Evolutionary conservation across 2,329 filamentous ascomycete species (phyloP), one percentile per base, ranked within the genome.

Genomic region (Talaromyces sp.): DNA sequence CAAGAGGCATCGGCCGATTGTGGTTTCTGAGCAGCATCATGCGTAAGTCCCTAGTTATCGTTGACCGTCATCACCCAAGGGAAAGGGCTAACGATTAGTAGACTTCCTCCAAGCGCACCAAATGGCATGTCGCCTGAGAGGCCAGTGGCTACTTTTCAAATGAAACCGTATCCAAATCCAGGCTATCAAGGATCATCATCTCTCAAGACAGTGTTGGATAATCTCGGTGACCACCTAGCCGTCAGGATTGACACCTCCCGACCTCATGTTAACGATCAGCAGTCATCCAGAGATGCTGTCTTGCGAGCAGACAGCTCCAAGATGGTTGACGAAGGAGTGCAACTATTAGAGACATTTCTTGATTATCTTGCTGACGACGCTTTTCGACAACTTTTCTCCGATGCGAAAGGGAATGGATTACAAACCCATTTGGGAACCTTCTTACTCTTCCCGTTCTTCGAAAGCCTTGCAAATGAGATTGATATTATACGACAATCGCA

Each of bases 81-180:
- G 10, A 34, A 36, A 34, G 2, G 25, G 27, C 63, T 60, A 36
- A 65, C 43, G 10, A 3, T 3, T 31, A 36, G 36, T 31, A 65
- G 63, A 51, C 27, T 61, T 27, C 49, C 58, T 27, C 8, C 63
- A 19, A 47, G 34, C 5, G 15, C 49, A 1, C 17, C 47, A 5
- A 65, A 61, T 36, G 36, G n/a, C 58, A 31, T 25, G 1, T 47
- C 38, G 22, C 53, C 63, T 22, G 64, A 65, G 5, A 45, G 19
- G 49, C 64, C 64, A 49, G 27, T 65, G 49, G 49, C 64, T 7
- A 65, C 64, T 25, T 65, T 65, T 34, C 64, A 65, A 11, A 65
- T 65, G 64, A 65, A 65, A 56, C 64, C 64, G 8, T 65, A 65
- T 65, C 64, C 64, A 27, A 65, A 65, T 13, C 64, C 64, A 29